Percentiles rank a stretch among this genome's conserved stretches.
phyloP scores from a whole-genome alignment of 495 filamentous ascomycete genomes.

The Talaromyces stipitatus region DNA sequence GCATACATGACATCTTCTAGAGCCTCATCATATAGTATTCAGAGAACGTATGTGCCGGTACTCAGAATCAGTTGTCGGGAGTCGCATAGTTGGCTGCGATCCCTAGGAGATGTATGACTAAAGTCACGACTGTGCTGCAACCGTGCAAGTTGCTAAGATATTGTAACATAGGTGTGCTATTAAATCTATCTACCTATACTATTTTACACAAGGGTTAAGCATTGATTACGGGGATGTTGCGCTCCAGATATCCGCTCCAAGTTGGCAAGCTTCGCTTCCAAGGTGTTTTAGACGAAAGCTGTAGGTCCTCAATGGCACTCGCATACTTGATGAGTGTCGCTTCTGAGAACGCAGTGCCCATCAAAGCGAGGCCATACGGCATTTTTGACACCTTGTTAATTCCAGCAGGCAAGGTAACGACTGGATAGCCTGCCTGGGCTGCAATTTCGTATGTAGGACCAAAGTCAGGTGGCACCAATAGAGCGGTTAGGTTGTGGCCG shows the following conservation, averaged over 20 bases:
- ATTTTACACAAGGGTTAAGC: not conserved
- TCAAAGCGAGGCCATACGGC: constrained; percentile 61
- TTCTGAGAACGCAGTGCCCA: constrained; percentile 60
- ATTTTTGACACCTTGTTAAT: constrained; percentile 49
- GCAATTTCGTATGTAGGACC: constrained; percentile 52
- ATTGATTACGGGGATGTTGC: constrained; percentile 40
- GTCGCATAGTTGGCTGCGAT: no score
- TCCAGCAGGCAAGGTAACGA: constrained; percentile 60
- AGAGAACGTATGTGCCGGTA: no score
- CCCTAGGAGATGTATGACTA: no score
- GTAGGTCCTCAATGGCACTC: constrained; percentile 63
- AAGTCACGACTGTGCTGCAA: no score
- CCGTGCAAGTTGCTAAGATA: no score
- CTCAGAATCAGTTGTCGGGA: no score
- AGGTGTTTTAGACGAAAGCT: constrained; percentile 25
- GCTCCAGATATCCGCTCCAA: constrained; percentile 45
- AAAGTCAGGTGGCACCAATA: constrained; percentile 61
- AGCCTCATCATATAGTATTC: no score
- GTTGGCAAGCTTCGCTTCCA: constrained; percentile 39
- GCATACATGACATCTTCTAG: no score
- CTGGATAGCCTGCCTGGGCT: constrained; percentile 58
- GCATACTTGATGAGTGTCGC: constrained; percentile 52
- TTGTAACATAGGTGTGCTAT: no score
- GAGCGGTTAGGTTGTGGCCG: constrained; percentile 43
- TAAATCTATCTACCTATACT: no score